A percentile compares a stretch with the other conserved stretches of the same genome.
Evolutionary conservation across 257 asterid genomes (phyloP).

Genomic region (Rubia yunnanensis): DNA sequence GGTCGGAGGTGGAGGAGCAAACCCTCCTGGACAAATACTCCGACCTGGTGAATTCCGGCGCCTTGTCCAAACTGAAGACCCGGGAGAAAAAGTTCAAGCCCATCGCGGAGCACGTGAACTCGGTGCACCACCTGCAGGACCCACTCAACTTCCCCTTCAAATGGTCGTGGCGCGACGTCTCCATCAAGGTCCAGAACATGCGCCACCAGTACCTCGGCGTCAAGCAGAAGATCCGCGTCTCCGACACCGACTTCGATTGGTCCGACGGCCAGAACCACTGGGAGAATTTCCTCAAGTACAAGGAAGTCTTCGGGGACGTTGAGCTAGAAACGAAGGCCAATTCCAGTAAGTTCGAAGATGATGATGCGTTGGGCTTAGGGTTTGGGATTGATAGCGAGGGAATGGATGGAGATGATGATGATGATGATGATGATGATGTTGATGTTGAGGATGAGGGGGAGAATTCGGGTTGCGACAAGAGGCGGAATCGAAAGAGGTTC

Average conservation of each 20-base stretch:
- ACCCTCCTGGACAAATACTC: constrained; percentile 65
- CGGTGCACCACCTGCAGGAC: constrained; percentile 67
- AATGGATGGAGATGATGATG: constrained; percentile 36
- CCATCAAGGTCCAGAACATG: constrained; percentile 93
- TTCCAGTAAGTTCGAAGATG: constrained; percentile 11
- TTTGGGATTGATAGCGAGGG: constrained; percentile 52
- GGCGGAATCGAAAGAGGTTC: constrained; percentile 35
- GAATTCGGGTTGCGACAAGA: constrained; percentile 20
- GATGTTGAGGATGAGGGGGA: constrained; percentile 15
- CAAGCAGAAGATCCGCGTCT: constrained; percentile 74
- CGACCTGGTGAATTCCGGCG: constrained; percentile 58
- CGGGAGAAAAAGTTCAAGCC: constrained; percentile 96
- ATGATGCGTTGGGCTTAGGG: constrained; percentile 22
- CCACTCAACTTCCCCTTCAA: constrained; percentile 76
- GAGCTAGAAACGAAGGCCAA: constrained; percentile 37
- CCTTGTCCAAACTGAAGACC: constrained; percentile 79
- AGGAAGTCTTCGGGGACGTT: constrained; percentile 84
- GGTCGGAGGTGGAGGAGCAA: constrained; percentile 93
- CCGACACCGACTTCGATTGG: constrained; percentile 66
- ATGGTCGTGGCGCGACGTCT: constrained; percentile 98
- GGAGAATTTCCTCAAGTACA: constrained; percentile 84
- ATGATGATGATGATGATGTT: constrained; percentile 20
- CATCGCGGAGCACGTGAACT: constrained; percentile 78
- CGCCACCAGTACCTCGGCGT: constrained; percentile 95
- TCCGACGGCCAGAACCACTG: constrained; percentile 81